Evolutionary conservation across 192 early-diverging fungal genomes (phyloP), one percentile per base, ranked within the genome.

Genomic region (Linnemannia elongata): DNA sequence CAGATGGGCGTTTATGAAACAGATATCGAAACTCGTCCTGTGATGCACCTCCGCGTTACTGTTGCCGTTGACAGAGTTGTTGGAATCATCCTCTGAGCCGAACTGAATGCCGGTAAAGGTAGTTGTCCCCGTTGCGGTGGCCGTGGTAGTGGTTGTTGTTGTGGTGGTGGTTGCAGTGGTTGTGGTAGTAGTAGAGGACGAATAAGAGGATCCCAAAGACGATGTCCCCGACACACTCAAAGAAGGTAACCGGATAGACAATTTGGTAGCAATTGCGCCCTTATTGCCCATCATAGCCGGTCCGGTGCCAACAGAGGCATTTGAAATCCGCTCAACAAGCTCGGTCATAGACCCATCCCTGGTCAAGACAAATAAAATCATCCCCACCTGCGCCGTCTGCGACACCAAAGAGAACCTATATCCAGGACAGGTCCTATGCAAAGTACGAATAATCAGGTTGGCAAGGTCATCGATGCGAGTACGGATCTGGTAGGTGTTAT

Each of bases 1-100:
- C 69, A 88, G 33, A 72, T 88, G 88, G 41, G 88, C 82, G 75
- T 88, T 88, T 75, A 88, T 83, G 41, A 88, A 84, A 69, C 88
- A 88, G 27, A 88, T 78, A 42, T 88, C 82, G 35, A 88, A 85
- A 49, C 52, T 6, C 1, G 82, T 41, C 49, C 75, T 54, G 55
- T 57, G 55, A 57, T 57, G 55, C 24, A 24, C n/a, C 20, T 33
- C 49, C 18, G 2, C 30, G 54, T 22, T 63, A 52, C 0, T n/a
- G 22, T 57, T 24, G 7, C 1, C 10, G n/a, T 27, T 55, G 22
- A 8, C 6, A 10, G 24, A 9, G 55, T 57, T 55, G 20, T n/a
- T 52, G 20, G 18, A 20, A 24, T 57, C 17, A 7, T 57, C 55
- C 17, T 27, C 55, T 24, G 55, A 27, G n/a, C n/a, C 55, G 55